Base-by-base conservation (phyloP, 495 filamentous ascomycete species). In the Wilcoxina mikolae region DNA sequence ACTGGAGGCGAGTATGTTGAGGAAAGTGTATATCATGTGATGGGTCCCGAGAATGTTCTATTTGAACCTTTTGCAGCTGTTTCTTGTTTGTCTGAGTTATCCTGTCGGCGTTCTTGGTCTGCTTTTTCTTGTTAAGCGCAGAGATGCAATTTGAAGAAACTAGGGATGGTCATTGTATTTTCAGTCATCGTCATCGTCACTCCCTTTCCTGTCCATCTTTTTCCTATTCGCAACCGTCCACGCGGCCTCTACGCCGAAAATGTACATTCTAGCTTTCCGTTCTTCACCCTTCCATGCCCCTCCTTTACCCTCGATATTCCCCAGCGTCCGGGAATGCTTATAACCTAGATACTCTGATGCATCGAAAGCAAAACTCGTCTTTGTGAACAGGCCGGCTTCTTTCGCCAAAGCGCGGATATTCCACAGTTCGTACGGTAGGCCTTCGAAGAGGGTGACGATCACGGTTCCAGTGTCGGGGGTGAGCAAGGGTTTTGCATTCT, bases 371-470 rank as follows among this genome's bases (percentile, higher is more conserved):
- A 89, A 94, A 67, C 85, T 93, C 52, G 78, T 73, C 51, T 79
- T 73, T 49, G 94, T 84, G 46, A 74, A 73, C 46, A 95, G 70
- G 20, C 86, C 88, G 5, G 74, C 73, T 68, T 93, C 85, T 3
- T 87, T 73, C 3, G 80, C 91, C 18, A 98, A 70, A 67, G 94
- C 87, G 18, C 80, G 77, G 28, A 95, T 77, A 68, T 96, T 94
- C 91, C 91, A 98, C 10, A 95, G 73, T 7, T 85, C 87, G 67
- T 98, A 98, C 0, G 90, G 91, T 64, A 90, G 80, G 35, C 82
- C 84, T 68, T 95, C 89, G 65, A 98, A 96, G 3, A 95, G 67
- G 1, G 88, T 93, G 0, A 96, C 80, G 18, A 94, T 64, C 39
- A 95, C 83, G 33, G 78, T 78, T 2, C 87, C 86, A 4, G 62